phyloP scores from a whole-genome alignment of 2,329 filamentous ascomycete genomes.

The Neodidymelliopsis sp. region DNA sequence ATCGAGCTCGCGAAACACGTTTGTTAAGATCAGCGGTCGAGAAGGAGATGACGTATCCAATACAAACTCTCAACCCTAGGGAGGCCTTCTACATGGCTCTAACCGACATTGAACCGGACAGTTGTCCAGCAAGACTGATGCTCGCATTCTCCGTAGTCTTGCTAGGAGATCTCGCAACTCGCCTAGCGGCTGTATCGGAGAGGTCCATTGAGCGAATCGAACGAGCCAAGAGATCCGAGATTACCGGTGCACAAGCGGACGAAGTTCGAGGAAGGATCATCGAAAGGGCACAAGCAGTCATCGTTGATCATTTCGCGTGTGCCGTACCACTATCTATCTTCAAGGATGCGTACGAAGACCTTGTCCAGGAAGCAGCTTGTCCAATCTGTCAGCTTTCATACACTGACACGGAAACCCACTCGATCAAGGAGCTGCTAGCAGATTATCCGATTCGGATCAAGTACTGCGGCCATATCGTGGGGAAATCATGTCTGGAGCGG shows the following conservation, averaged over 20 bases:
- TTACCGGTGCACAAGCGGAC: not conserved
- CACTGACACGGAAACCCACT: slow-evolving; percentile 17
- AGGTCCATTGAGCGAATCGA: slow-evolving; percentile 3
- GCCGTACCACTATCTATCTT: slow-evolving; percentile 23
- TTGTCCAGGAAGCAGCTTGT: slow-evolving; percentile 21
- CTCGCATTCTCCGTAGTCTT: slow-evolving; percentile 19
- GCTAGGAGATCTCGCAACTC: slow-evolving; percentile 21
- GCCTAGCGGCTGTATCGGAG: slow-evolving; percentile 5
- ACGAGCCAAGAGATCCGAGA: not conserved
- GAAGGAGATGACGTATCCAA: slow-evolving; percentile 13
- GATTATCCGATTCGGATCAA: slow-evolving; percentile 38
- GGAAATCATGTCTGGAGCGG: slow-evolving; percentile 32
- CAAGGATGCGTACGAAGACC: not conserved
- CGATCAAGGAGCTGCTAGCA: slow-evolving; percentile 21
- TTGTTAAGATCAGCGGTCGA: slow-evolving; percentile 24
- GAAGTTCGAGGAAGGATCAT: slow-evolving; percentile 9
- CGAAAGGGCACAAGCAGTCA: not conserved
- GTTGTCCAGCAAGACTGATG: slow-evolving; percentile 15
- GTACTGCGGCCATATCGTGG: slow-evolving; percentile 35
- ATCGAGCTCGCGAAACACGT: slow-evolving; percentile 12
- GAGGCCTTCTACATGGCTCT: slow-evolving; percentile 32
- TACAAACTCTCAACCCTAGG: slow-evolving; percentile 14
- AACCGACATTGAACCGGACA: slow-evolving; percentile 14
- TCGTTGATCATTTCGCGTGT: slow-evolving; percentile 33
- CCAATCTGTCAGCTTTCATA: slow-evolving; percentile 33